Conservation (phyloP, 805 yeast genomes). For the Cyberlindnera amylophila region DNA sequence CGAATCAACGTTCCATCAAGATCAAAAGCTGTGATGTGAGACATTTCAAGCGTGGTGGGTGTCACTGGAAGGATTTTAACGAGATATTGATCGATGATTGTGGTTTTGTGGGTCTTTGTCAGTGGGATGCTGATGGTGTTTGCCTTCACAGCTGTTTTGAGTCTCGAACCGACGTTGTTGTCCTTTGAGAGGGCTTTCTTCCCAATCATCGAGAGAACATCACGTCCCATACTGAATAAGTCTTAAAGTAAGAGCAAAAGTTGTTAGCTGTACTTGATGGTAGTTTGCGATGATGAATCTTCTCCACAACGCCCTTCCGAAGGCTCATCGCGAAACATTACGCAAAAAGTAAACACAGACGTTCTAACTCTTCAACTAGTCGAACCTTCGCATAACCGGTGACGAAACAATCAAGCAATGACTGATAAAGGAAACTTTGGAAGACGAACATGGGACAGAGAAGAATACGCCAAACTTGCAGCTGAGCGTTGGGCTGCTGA, state of each 20-base stretch:
- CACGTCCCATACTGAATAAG: conserved; percentile 11
- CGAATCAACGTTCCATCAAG: conserved; percentile 74
- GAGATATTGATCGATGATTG: conserved; percentile 38
- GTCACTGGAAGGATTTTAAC: conserved; percentile 38
- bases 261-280: background rate
- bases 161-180: background rate
- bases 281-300: background rate
- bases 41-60: background rate
- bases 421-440: conserved; percentile 38
- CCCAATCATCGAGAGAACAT: conserved; percentile 15
- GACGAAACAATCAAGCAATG: conserved; percentile 3
- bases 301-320: background rate
- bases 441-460: conserved; percentile 69
- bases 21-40: conserved; percentile 67
- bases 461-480: conserved; percentile 54
- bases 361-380: no score
- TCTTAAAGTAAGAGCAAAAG: no score
- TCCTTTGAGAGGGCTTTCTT: conserved; percentile 8
- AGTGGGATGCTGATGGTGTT: background rate
- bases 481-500: conserved; percentile 25
- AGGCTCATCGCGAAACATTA: background rate
- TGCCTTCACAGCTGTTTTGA: background rate
- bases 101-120: conserved; percentile 28
- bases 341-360: background rate
- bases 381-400: no score